A percentile compares a stretch with the other conserved stretches of the same genome.
phyloP scores from a whole-genome alignment of 805 yeast genomes.

The baker's yeast (Saccharomyces cerevisiae) region DNA sequence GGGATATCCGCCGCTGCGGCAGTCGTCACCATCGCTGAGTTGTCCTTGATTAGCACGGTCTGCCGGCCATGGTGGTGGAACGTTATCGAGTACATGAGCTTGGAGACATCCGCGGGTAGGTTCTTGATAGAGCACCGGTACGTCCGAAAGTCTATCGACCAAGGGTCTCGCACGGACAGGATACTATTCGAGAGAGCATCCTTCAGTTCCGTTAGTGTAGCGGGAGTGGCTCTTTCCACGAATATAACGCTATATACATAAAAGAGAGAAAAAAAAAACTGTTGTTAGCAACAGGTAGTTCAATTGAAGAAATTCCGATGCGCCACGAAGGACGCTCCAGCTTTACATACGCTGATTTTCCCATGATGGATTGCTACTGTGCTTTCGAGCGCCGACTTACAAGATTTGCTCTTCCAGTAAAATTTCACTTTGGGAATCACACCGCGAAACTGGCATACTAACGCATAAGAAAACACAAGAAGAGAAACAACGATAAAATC shows the following conservation, averaged over 20 bases:
- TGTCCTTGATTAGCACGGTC: conserved; percentile 21
- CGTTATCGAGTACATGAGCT: conserved; percentile 23
- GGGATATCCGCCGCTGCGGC: conserved; percentile 12
- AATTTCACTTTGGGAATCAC: background rate
- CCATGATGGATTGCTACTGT: background rate
- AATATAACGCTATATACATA: conserved; percentile 20
- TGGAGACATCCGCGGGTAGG: conserved; percentile 13
- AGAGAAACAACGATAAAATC: background rate
- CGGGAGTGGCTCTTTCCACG: conserved; percentile 27
- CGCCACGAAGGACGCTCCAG: background rate
- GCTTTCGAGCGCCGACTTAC: background rate
- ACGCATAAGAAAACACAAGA: background rate
- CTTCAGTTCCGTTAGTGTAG: conserved; percentile 24
- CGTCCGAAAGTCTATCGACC: conserved; percentile 28
- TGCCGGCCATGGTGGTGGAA: conserved; percentile 20
- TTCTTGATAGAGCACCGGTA: conserved; percentile 22
- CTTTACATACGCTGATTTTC: background rate
- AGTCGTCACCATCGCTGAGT: conserved; percentile 20
- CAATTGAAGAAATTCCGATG: background rate
- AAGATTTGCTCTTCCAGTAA: background rate
- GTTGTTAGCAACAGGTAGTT: background rate
- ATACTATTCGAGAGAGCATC: conserved; percentile 23
- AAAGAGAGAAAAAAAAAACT: background rate
- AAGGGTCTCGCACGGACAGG: conserved; percentile 18
- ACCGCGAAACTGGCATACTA: background rate